Conservation (phyloP, 495 filamentous ascomycete genomes). For the Penicillium salamii region DNA sequence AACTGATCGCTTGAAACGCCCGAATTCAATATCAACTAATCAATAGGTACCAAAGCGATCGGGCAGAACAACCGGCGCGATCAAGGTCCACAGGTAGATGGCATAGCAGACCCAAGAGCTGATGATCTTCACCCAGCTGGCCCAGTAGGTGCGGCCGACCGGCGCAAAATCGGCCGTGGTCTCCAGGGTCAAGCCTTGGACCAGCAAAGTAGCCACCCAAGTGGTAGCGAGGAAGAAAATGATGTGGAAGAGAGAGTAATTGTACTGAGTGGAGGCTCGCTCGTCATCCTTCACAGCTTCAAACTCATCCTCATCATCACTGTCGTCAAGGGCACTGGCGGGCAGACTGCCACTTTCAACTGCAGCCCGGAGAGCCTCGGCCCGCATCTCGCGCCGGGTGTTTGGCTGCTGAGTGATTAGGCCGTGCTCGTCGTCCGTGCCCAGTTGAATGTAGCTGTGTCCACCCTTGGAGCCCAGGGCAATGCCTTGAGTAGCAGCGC, state of each 20-base stretch:
- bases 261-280: conserved; percentile 85
- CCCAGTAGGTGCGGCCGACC: conserved; percentile 93
- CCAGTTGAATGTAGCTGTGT: conserved; percentile 55
- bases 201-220: conserved; percentile 92
- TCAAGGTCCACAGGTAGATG: conserved; percentile 89
- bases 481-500: conserved; percentile 91
- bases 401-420: conserved; percentile 86
- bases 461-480: conserved; percentile 70
- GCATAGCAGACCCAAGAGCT: conserved; percentile 96
- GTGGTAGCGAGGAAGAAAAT: conserved; percentile 96
- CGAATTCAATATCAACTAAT: conserved; percentile 6
- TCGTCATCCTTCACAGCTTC: conserved; percentile 76
- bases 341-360: conserved; percentile 89
- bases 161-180: conserved; percentile 73
- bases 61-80: conserved; percentile 82
- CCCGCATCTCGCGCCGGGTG: conserved; percentile 82
- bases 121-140: conserved; percentile 98
- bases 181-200: conserved; percentile 73
- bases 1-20: conserved; percentile 21
- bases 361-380: conserved; percentile 83
- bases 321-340: conserved; percentile 81
- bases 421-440: conserved; percentile 71
- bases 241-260: conserved; percentile 93
- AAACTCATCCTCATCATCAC: conserved; percentile 65
- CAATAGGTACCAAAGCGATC: conserved; percentile 69